A percentile compares a stretch with the other conserved stretches of the same genome.
Conservation (phyloP, 2,329 filamentous ascomycete species). For the Didymella segeticola region DNA sequence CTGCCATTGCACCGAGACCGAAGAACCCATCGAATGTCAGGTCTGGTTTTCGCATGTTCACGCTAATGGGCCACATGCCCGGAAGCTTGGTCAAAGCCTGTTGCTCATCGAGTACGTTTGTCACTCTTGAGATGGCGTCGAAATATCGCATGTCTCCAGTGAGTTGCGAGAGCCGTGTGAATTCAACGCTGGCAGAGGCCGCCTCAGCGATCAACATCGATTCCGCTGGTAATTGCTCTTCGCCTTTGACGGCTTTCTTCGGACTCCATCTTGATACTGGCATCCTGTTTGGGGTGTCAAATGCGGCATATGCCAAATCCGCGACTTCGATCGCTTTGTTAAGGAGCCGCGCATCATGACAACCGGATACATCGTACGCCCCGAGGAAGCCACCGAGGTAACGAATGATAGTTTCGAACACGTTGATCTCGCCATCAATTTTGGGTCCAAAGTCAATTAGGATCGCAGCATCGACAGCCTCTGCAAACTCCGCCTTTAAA, state of each 20-base stretch:
- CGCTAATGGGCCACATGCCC: constrained; percentile 56
- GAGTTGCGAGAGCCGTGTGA: constrained; percentile 54
- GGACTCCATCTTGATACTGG: constrained; percentile 61
- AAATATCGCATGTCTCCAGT: constrained; percentile 55
- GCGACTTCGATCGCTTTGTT: constrained; percentile 80
- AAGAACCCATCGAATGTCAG: constrained; percentile 49
- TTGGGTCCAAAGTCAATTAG: constrained; percentile 51
- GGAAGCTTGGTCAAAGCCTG: constrained; percentile 52
- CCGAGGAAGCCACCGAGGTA: constrained; percentile 86
- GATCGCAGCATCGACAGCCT: constrained; percentile 51
- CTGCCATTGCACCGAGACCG: constrained; percentile 44
- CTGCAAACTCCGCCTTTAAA: constrained; percentile 53
- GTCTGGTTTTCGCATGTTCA: constrained; percentile 49
- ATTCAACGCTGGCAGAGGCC: constrained; percentile 55
- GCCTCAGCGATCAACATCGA: constrained; percentile 54
- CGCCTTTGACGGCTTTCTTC: constrained; percentile 42
- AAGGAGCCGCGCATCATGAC: constrained; percentile 68
- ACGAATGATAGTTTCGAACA: constrained; percentile 66
- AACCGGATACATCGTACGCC: constrained; percentile 83
- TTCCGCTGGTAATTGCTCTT: constrained; percentile 47
- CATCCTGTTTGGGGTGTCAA: constrained; percentile 94
- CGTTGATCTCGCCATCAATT: constrained; percentile 50
- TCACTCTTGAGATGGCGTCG: constrained; percentile 54
- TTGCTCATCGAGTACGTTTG: constrained; percentile 48
- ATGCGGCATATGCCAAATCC: constrained; percentile 79